These are phyloP conservation scores for Penicillium mononematosum DNA, from an alignment of 495 filamentous ascomycete genomes.

Conservation along the genomic window DNA sequence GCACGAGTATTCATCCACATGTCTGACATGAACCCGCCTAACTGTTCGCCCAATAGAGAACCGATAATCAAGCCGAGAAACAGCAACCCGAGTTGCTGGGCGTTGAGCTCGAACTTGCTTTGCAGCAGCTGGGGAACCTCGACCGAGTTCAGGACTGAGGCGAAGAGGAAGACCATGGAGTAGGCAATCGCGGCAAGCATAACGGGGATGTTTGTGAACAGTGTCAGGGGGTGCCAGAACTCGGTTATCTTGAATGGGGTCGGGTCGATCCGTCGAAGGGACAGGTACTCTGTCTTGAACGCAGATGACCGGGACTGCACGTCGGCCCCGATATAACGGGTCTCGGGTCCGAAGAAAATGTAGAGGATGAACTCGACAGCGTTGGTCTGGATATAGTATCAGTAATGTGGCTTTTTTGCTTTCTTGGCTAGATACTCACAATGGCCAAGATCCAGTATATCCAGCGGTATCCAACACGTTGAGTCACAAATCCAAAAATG, in stretches of 20 bases:
- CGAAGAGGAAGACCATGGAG: conserved; percentile 53
- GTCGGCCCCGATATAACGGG: conserved; percentile 46
- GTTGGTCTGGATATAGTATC: conserved; percentile 41
- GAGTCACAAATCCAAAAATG: conserved; percentile 50
- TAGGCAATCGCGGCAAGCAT: conserved; percentile 50
- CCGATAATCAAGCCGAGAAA: conserved; percentile 56
- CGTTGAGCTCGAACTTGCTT: conserved; percentile 50
- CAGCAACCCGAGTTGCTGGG: conserved; percentile 54
- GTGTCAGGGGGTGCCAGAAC: conserved; percentile 46
- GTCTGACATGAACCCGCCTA: conserved; percentile 52
- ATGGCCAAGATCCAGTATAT: conserved; percentile 48
- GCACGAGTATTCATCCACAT: conserved; percentile 50
- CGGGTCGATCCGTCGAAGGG: conserved; percentile 48
- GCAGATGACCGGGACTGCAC: conserved; percentile 26
- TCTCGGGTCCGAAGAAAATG: conserved; percentile 57
- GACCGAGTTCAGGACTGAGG: conserved; percentile 48
- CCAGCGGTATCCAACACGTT: conserved; percentile 42
- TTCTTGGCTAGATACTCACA: conserved; percentile 28
- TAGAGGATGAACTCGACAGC: conserved; percentile 52
- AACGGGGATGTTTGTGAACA: conserved; percentile 45
- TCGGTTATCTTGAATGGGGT: conserved; percentile 44
- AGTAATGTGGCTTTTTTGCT: background rate
- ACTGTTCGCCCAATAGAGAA: conserved; percentile 53
- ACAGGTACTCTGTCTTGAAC: conserved; percentile 46
- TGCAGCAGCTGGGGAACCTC: conserved; percentile 55